phyloP scores from a whole-genome alignment of 345 rosid species.

The Populus ilicifolia region DNA sequence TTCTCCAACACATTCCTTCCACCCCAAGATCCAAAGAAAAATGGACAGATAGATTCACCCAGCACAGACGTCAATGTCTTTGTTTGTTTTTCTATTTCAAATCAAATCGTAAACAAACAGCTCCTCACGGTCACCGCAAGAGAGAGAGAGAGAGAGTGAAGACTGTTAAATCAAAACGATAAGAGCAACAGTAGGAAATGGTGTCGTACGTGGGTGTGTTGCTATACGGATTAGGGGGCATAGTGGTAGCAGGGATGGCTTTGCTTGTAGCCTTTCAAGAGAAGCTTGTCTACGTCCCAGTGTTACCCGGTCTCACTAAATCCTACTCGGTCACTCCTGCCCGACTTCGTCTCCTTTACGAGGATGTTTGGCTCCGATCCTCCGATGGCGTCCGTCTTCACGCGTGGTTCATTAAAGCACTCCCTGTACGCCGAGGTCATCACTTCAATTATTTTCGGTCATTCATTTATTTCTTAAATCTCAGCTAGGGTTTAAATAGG shows the following conservation, averaged over 20 bases:
- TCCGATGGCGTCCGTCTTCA: slow-evolving; percentile 91
- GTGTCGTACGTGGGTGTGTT: slow-evolving; percentile 68
- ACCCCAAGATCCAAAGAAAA: no score
- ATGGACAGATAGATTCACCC: no score
- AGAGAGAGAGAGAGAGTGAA: background rate
- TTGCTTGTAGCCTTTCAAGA: slow-evolving; percentile 91
- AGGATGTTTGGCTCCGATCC: slow-evolving; percentile 94
- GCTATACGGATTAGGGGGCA: slow-evolving; percentile 84
- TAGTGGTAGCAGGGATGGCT: slow-evolving; percentile 87
- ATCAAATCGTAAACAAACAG: background rate
- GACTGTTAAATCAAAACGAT: background rate
- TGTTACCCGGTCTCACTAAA: slow-evolving; percentile 85
- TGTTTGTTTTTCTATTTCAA: background rate
- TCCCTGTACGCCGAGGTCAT: slow-evolving; percentile 74
- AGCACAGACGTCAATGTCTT: no score
- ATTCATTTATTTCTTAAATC: background rate
- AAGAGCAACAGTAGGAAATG: slow-evolving; percentile 29
- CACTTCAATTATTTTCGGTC: background rate
- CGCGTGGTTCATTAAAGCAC: slow-evolving; percentile 90
- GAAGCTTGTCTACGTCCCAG: slow-evolving; percentile 92
- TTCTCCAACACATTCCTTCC: no score
- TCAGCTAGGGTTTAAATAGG: slow-evolving; percentile 26
- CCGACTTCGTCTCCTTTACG: slow-evolving; percentile 73
- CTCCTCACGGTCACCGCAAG: background rate
- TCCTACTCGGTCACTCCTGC: slow-evolving; percentile 76